Base-by-base conservation (phyloP, 2,329 filamentous ascomycete genomes). In the Alternaria ethzedia region DNA sequence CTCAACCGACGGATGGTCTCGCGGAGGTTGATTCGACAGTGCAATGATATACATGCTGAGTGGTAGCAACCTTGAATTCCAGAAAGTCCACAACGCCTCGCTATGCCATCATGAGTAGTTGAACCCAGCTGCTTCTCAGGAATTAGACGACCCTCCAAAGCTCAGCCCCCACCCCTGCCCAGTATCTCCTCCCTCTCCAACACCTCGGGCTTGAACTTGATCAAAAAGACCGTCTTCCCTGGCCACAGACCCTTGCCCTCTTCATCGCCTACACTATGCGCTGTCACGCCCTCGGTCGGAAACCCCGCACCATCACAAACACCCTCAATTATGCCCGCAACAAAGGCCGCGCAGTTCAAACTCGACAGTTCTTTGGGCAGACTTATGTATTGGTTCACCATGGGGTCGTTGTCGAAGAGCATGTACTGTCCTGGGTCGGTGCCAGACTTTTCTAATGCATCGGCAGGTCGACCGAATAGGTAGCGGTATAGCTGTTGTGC, bases 401-500 rank as follows among this genome's bases (percentile, higher is more conserved):
- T 86, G 21, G 96, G 96, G 79, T 98, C 96, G 82, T 99, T 98
- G 83, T 99, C 96, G 74, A 94, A 93, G 74, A 99, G 96, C 95
- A 99, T 98, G 85, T 98, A 99, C 84, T 98, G 95, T 72, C 96
- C 93, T 9, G 93, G 90, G 56, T 94, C 95, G 57, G 90, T 88
- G 9, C 92, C 90, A 63, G 90, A 93, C 82, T 96, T 94, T 83
- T 99, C 96, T 62, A 99, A 89, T 17, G 93, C 91, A 82, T 98
- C 95, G 26, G 96, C 96, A 59, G 94, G 90, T 2, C 95, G 91
- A 41, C 89, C 90, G 81, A 99, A 99, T 52, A 99, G 91, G 80
- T 97, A 92, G 70, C 91, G 89, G 92, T 95, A 99, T 59, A 97
- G 86, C 59, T 91, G 91, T 66, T 94, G 93, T 79, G 96, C 96